Evolutionary conservation across 805 yeast species (phyloP), one percentile per base, ranked within the genome.

Genomic region (Pichia sporocuriosa): DNA sequence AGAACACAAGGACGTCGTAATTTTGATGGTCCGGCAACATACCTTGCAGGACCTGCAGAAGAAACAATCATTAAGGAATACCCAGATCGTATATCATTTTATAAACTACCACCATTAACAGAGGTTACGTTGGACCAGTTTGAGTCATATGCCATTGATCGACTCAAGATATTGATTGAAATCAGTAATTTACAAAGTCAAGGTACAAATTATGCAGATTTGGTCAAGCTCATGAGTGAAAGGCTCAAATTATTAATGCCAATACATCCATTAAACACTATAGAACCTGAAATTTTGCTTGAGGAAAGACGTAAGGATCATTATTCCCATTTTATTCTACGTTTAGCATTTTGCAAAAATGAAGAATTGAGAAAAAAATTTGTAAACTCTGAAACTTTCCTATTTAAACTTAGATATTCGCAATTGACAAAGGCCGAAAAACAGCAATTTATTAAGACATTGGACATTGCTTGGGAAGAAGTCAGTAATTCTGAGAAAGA

Each of bases 71-170:
- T 46, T 12, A 34, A 30, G n/a, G 41, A 37, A 13, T 79, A 81
- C 57, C 73, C 77, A 10, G 66, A 75, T 28, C 69, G 94, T 38
- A 66, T 93, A 37, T 78, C 86, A 17, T 77, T 90, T 54, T 93
- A 93, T 62, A 74, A 68, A 21, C 49, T 66, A 6, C 93, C 95
- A 10, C 97, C 97, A 0, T 63, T 72, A 25, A 79, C 81, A 12
- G 97, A 93, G 61, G 80, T 93, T 53, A 86, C 97, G 0, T 62
- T 93, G 15, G 97, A 89, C 49, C 85, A 93, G 54, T 93, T 93
- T 62, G 98, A 93, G 63, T 70, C 72, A 4, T 93, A 97, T 96
- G 97, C 97, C 4, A 81, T 93, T 41, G 97, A 90, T 56, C 67
- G 99, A 45, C 69, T 90, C 48, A 79, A 82, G 56, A 76, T 93